Conservation (phyloP, 179 eudicot genomes). For the Silene coronaria region DNA sequence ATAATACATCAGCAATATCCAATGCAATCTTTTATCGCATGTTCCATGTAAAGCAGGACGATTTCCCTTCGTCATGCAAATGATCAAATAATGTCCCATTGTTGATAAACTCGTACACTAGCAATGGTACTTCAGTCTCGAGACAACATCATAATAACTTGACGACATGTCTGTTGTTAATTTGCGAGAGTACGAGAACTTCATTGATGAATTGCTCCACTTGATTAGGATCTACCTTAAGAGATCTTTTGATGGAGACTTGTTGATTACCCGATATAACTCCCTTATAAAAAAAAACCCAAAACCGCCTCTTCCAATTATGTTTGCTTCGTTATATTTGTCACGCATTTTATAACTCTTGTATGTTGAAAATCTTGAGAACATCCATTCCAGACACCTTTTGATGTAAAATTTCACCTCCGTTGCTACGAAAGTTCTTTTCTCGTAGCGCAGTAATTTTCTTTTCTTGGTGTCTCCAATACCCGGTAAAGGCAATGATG, state of each 20-base stretch:
- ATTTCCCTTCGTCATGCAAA: conserved; percentile 13
- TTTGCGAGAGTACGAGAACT: conserved; percentile 18
- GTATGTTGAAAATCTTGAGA: conserved; percentile 14
- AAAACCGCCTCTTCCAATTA: conserved; percentile 30
- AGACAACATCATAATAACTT: conserved; percentile 22
- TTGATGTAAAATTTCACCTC: conserved; percentile 25
- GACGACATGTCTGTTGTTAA: conserved; percentile 23
- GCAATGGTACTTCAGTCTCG: conserved; percentile 23
- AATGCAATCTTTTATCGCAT: conserved; percentile 16
- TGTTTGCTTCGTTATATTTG: conserved; percentile 13
- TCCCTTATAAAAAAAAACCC: conserved; percentile 32
- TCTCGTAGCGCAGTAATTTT: background rate
- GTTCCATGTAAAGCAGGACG: conserved; percentile 6
- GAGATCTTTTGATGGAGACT: conserved; percentile 22
- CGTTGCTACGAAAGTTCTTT: conserved; percentile 27
- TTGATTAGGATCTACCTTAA: conserved; percentile 19
- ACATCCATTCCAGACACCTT: background rate
- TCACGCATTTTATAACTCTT: conserved; percentile 18
- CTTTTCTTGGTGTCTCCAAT: background rate
- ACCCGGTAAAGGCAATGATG: background rate
- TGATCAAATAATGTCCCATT: conserved; percentile 25
- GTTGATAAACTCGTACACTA: conserved; percentile 21
- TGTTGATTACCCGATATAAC: conserved; percentile 4
- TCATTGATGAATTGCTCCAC: conserved; percentile 26
- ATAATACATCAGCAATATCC: conserved; percentile 21